A percentile compares a stretch with the other conserved stretches of the same genome.
These are phyloP conservation scores for Marchantia paleacea DNA, from an alignment of 225 moss, liverwort and hornwort species.

Conservation along the genomic window DNA sequence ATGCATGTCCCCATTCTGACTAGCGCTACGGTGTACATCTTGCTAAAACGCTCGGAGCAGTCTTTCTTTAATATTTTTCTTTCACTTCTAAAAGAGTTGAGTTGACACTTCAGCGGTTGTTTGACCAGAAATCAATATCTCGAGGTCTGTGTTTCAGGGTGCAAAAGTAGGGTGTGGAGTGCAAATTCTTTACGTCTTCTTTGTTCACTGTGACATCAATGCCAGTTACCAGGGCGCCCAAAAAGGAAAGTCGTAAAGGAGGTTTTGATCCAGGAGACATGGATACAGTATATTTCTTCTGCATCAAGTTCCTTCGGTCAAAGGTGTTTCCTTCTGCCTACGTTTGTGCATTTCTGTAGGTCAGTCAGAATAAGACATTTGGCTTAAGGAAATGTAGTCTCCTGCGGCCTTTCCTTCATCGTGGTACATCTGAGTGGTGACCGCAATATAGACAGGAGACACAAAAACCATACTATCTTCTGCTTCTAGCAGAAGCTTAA, in stretches of 20 bases:
- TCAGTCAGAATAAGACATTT: background rate
- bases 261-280: background rate
- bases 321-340: background rate
- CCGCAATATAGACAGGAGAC: no score
- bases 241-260: background rate
- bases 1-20: no score
- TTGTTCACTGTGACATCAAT: background rate
- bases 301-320: background rate
- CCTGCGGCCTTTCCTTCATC: no score
- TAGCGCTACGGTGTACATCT: no score
- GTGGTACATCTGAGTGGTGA: no score
- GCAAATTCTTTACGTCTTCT: background rate
- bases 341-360: background rate
- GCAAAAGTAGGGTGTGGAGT: background rate
- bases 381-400: no score
- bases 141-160: background rate
- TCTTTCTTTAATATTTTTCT: no score
- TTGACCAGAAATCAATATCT: background rate
- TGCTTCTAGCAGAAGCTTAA: no score
- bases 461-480: no score
- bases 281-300: background rate
- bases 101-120: no score
- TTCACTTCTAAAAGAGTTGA: no score
- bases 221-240: background rate
- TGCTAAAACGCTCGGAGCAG: no score